Evolutionary conservation across 306 rosid species (phyloP).

Genomic region (barrel medic (Medicago truncatula)): DNA sequence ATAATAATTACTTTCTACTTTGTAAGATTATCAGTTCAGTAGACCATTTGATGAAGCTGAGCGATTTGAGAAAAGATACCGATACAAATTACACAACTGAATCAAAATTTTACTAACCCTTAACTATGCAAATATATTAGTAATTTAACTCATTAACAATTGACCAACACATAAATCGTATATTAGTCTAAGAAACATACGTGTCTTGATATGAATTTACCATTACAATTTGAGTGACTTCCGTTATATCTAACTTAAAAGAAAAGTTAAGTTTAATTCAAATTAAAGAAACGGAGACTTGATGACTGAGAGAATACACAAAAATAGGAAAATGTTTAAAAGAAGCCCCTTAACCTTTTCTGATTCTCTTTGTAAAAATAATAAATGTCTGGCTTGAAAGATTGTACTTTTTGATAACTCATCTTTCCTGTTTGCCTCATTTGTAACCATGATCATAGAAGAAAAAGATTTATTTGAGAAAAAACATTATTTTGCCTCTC

Average conservation of each 20-base stretch:
- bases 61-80: constrained; percentile 27
- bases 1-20: constrained; percentile 24
- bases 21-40: constrained; percentile 9
- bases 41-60: constrained; percentile 27
- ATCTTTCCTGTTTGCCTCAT: constrained; percentile 10
- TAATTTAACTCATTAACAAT: constrained; percentile 29
- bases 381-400: constrained; percentile 22
- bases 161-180: constrained; percentile 11
- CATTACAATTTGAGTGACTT: constrained; percentile 31
- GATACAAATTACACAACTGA: constrained; percentile 18
- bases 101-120: constrained; percentile 24
- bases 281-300: constrained; percentile 33
- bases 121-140: constrained; percentile 8
- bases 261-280: constrained; percentile 4
- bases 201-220: constrained; percentile 18
- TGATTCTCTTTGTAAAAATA: constrained; percentile 15
- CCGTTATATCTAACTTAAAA: constrained; percentile 3
- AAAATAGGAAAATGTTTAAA: constrained; percentile 17
- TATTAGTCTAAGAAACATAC: constrained; percentile 1
- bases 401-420: constrained; percentile 26
- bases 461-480: neutral
- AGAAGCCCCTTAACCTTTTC: constrained; percentile 1
- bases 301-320: constrained; percentile 29
- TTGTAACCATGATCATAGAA: constrained; percentile 2
- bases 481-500: constrained; percentile 11